Evolutionary conservation across 163 green algal species (phyloP).

Genomic region (Scenedesmus sp.): DNA sequence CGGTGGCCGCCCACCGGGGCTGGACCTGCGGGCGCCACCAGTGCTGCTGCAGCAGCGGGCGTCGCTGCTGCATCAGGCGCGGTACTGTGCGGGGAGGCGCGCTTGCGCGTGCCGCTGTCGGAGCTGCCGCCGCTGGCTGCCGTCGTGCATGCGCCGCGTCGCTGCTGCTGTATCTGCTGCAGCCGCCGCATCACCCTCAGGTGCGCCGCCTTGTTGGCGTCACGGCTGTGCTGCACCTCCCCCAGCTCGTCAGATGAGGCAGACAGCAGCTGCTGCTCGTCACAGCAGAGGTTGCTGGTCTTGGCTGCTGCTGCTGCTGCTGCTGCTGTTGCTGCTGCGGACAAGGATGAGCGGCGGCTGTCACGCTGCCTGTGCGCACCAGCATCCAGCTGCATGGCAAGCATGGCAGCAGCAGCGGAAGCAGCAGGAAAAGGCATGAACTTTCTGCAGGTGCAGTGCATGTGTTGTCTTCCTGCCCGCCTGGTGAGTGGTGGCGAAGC

Average conservation of each 20-base stretch:
- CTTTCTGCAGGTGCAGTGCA: background rate
- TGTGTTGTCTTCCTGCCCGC: too few species aligned
- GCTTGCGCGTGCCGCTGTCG: background rate
- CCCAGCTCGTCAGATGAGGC: background rate
- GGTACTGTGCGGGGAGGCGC: background rate
- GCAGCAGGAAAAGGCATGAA: too few species aligned
- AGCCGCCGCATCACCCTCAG: background rate
- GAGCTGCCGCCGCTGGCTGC: background rate
- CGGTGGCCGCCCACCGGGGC: background rate
- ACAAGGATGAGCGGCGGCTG: background rate
- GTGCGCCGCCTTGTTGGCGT: background rate
- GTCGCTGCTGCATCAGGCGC: background rate
- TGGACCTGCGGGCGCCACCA: background rate
- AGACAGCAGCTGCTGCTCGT: background rate
- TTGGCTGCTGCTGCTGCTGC: constrained; percentile 3
- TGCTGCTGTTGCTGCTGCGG: too few species aligned
- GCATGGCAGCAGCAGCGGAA: background rate
- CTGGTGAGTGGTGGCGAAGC: too few species aligned
- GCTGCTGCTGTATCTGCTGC: background rate
- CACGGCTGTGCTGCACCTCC: background rate
- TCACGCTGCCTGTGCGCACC: background rate
- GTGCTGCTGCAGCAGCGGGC: background rate
- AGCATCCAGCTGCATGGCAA: background rate
- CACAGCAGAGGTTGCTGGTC: background rate
- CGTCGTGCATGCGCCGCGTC: background rate